Evolutionary conservation across 257 asterid genomes (phyloP), one percentile per base, ranked within the genome.

Genomic region (Jasminum sambac): DNA sequence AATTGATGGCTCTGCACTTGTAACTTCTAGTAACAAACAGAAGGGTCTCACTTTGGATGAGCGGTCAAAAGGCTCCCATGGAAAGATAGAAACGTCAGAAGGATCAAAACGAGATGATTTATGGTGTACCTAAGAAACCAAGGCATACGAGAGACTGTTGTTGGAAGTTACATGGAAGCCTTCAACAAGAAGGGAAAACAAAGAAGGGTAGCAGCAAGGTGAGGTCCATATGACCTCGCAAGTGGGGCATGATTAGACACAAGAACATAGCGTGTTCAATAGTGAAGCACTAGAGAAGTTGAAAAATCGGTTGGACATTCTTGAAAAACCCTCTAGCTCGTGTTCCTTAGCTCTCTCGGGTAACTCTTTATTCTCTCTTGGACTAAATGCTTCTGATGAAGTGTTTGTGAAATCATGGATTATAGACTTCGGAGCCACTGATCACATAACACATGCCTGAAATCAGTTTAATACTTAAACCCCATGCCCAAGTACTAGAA

Each of bases 91-190:
- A 7, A 2, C 11, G 50, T 43, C 12, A 43, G 11, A 14, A 13
- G 11, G 4, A 10, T 10, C 50, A 43, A 0, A 10, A 39, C 43
- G 48, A 43, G 72, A 67, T 21, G 8, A 30, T 48, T 39, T 57
- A 16, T 55, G 66, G 74, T 57, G 73, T 5, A 69, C 66, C 46
- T 39, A 40, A 70, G 17, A 70, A 39, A 59, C 19, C 23, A 11
- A 38, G 67, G 10, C 43, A 70, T 41, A 59, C 57, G 11, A 41
- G 16, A 17, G 67, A 40, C 34, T 10, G 21, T 8, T 38, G 58
- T 12, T 30, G 30, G 42, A 59, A 48, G n/a, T 39, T 59, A 0
- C 25, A 39, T 23, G 58, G 24, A 39, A 70, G 7, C 36, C 36
- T 30, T 30, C 36, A 30, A 30, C 36, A 1, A 30, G 2, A 30